phyloP scores from a whole-genome alignment of 495 filamentous ascomycete species.

The Penicillium paradoxum region DNA sequence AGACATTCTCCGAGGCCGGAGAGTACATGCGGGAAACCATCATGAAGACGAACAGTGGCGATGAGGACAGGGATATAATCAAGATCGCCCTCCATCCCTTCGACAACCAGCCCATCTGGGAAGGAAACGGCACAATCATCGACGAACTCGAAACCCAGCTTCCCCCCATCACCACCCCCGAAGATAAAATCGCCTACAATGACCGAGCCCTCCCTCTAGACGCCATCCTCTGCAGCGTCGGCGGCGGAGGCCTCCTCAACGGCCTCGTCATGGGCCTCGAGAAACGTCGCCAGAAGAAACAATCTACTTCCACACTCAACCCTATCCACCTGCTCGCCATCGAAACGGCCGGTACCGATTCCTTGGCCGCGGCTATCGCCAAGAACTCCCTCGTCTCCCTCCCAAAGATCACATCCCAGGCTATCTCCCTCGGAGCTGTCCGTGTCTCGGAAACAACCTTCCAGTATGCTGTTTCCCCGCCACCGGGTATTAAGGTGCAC shows the following conservation, averaged over 20 bases:
- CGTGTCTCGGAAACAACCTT: constrained; percentile 70
- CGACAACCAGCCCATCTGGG: constrained; percentile 81
- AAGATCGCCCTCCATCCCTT: constrained; percentile 82
- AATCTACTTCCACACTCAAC: constrained; percentile 6
- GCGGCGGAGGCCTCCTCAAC: constrained; percentile 81
- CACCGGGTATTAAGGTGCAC: constrained; percentile 46
- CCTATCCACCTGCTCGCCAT: constrained; percentile 64
- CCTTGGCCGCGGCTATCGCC: constrained; percentile 55
- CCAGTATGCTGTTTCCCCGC: constrained; percentile 49
- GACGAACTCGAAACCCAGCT: constrained; percentile 66
- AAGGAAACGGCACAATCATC: constrained; percentile 67
- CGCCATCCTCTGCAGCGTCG: constrained; percentile 77
- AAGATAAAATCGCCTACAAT: constrained; percentile 30
- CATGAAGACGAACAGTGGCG: constrained; percentile 39
- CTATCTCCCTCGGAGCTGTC: constrained; percentile 70
- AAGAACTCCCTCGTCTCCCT: constrained; percentile 61
- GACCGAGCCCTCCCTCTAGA: constrained; percentile 45
- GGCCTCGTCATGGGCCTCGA: constrained; percentile 74
- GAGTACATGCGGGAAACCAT: constrained; percentile 59
- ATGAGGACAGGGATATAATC: constrained; percentile 47
- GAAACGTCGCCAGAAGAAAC: constrained; percentile 28
- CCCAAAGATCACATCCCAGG: constrained; percentile 72
- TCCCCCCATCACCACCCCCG: constrained; percentile 27
- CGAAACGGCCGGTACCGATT: constrained; percentile 79
- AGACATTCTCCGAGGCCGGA: constrained; percentile 74